Evolutionary conservation across 2,329 filamentous ascomycete species (phyloP).

Genomic region (Aspergillus intermedius): DNA sequence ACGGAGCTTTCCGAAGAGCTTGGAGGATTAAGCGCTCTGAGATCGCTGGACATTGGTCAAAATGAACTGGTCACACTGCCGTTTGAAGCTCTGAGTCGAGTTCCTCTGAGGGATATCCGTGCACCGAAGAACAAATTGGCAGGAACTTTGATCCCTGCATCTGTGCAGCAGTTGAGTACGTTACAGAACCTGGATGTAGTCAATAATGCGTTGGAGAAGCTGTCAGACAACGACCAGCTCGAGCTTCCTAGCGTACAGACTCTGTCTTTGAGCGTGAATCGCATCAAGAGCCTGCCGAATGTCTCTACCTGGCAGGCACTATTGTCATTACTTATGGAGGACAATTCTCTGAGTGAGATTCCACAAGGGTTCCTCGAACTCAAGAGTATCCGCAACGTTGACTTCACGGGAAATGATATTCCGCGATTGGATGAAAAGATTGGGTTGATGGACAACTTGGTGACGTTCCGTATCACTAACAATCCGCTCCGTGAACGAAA

Average conservation of each 20-base stretch:
- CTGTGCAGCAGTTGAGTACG: slow-evolving; percentile 52
- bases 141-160: slow-evolving; percentile 62
- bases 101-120: slow-evolving; percentile 67
- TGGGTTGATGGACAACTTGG: slow-evolving; percentile 69
- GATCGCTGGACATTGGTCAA: slow-evolving; percentile 70
- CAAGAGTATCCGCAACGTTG: slow-evolving; percentile 63
- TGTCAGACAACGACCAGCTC: slow-evolving; percentile 48
- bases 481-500: slow-evolving; percentile 88
- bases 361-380: slow-evolving; percentile 68
- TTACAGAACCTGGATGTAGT: slow-evolving; percentile 74
- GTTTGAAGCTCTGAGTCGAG: slow-evolving; percentile 58
- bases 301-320: slow-evolving; percentile 68
- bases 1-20: slow-evolving; percentile 62
- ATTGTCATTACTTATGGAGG: slow-evolving; percentile 66
- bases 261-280: slow-evolving; percentile 73
- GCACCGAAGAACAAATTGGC: slow-evolving; percentile 72
- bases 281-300: slow-evolving; percentile 65
- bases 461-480: slow-evolving; percentile 70
- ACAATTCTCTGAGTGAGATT: slow-evolving; percentile 72
- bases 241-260: slow-evolving; percentile 65
- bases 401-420: slow-evolving; percentile 82
- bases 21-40: slow-evolving; percentile 60
- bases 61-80: slow-evolving; percentile 69
- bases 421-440: slow-evolving; percentile 68
- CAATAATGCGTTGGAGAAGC: slow-evolving; percentile 60